A percentile compares a stretch with the other conserved stretches of the same genome.
Evolutionary conservation across 768 basidiomycete species (phyloP).

Genomic region (Lactarius psammicola): DNA sequence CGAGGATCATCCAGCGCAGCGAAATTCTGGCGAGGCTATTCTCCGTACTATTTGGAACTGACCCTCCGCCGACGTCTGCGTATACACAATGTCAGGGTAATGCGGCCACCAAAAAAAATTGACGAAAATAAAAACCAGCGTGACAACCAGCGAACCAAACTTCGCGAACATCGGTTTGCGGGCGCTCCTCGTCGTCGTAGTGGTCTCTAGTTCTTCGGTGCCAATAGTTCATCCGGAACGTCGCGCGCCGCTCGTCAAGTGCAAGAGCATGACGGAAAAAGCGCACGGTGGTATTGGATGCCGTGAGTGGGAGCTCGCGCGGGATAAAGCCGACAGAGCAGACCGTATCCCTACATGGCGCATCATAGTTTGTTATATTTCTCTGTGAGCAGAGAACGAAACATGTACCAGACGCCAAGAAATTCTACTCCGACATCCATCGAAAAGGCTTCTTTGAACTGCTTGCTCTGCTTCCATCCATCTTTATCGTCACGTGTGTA

Average conservation of each 20-base stretch:
- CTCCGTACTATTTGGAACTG: conserved; percentile 52
- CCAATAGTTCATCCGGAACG: conserved; percentile 43
- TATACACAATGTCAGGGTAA: background rate
- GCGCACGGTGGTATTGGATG: conserved; percentile 56
- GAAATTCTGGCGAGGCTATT: conserved; percentile 68
- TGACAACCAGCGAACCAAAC: conserved; percentile 83
- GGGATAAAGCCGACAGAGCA: conserved; percentile 70
- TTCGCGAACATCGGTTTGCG: conserved; percentile 60
- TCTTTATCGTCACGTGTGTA: conserved; percentile 54
- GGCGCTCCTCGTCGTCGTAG: conserved; percentile 37
- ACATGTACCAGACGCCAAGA: conserved; percentile 64
- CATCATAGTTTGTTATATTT: conserved; percentile 5
- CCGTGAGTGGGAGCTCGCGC: conserved; percentile 62
- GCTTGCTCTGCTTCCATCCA: conserved; percentile 62
- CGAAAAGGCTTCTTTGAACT: conserved; percentile 74
- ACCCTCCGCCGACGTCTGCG: conserved; percentile 76
- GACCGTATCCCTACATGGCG: conserved; percentile 62
- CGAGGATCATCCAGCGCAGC: conserved; percentile 55
- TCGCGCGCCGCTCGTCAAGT: conserved; percentile 65
- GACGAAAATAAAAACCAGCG: conserved; percentile 46
- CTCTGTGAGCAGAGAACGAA: background rate
- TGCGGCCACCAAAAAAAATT: background rate
- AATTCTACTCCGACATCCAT: conserved; percentile 74
- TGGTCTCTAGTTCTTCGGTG: conserved; percentile 38
- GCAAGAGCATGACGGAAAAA: conserved; percentile 70